A percentile compares a stretch with the other conserved stretches of the same genome.
These are phyloP conservation scores for Annulohypoxylon bovei DNA, from an alignment of 495 filamentous ascomycete species.

Conservation along the genomic window DNA sequence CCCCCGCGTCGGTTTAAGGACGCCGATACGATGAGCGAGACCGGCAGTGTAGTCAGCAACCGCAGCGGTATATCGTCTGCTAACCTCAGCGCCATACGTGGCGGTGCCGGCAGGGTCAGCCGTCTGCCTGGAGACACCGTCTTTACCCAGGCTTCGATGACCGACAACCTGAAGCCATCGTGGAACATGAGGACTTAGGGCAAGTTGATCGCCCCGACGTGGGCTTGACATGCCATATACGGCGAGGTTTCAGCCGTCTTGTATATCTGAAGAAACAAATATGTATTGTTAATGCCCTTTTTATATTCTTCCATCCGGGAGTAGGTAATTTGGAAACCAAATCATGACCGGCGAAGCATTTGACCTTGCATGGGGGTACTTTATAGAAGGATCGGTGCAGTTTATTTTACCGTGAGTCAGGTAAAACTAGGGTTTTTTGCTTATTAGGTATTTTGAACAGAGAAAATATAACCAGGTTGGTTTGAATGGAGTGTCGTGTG, in stretches of 20 bases:
- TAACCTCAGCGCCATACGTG: conserved; percentile 80
- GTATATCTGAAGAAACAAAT: conserved; percentile 40
- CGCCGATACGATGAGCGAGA: conserved; percentile 76
- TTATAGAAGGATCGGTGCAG: conserved; percentile 41
- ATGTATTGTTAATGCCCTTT: conserved; percentile 42
- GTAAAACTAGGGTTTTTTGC: conserved; percentile 32
- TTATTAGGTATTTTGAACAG: conserved; percentile 19
- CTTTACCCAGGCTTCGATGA: conserved; percentile 79
- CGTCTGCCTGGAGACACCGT: conserved; percentile 84
- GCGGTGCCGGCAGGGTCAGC: conserved; percentile 90
- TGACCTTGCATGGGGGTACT: conserved; percentile 38
- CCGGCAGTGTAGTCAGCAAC: conserved; percentile 90
- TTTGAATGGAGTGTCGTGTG: conserved; percentile 18
- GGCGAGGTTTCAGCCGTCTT: conserved; percentile 32
- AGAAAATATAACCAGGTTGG: conserved; percentile 31
- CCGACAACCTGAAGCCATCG: conserved; percentile 74
- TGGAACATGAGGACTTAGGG: conserved; percentile 71
- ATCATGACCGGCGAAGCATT: conserved; percentile 42
- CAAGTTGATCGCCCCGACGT: conserved; percentile 7
- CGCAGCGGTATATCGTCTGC: conserved; percentile 77
- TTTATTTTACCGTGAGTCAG: conserved; percentile 26
- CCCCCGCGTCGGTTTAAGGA: conserved; percentile 87
- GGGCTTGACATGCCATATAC: conserved; percentile 17
- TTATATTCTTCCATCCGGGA: conserved; percentile 25
- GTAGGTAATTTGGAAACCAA: conserved; percentile 39